Conservation (phyloP, 371 early-diverging fungal species). For the Funneliformis caledonium region DNA sequence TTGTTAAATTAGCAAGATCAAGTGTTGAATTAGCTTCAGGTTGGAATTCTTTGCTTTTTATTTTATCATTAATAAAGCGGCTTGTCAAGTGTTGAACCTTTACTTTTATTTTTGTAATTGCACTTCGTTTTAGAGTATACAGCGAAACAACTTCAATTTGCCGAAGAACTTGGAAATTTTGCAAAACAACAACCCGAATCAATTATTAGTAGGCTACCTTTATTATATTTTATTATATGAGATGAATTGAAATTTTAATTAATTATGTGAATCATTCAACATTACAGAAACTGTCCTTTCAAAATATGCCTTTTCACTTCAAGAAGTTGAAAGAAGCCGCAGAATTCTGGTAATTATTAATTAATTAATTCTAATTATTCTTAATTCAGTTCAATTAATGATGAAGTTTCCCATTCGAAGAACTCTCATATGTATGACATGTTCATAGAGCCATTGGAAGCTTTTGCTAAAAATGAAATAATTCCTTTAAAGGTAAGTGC, state of each 20-base stretch:
- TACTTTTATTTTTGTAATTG: background rate
- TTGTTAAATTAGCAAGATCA: conserved; percentile 36
- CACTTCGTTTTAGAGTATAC: conserved; percentile 30
- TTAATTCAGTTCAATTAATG: background rate
- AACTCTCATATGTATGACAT: conserved; percentile 66
- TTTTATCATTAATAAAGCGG: background rate
- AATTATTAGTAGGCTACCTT: conserved; percentile 30
- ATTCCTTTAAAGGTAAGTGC: conserved; percentile 61
- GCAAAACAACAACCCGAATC: conserved; percentile 39
- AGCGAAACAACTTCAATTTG: conserved; percentile 36
- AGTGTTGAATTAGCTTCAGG: conserved; percentile 36
- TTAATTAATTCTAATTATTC: background rate
- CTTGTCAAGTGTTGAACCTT: background rate
- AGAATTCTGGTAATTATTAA: conserved; percentile 59
- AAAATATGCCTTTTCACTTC: conserved; percentile 61
- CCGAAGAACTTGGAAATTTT: conserved; percentile 34
- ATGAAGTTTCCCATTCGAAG: conserved; percentile 44
- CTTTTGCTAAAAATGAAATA: conserved; percentile 62
- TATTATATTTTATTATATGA: background rate
- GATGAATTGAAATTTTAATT: background rate
- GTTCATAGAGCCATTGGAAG: conserved; percentile 68
- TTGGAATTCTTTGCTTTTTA: background rate
- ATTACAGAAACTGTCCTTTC: conserved; percentile 26
- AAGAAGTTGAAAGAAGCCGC: conserved; percentile 67
- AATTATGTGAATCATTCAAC: background rate